phyloP scores from a whole-genome alignment of 73 alveolate genomes.

The Paramecium octaurelia region DNA sequence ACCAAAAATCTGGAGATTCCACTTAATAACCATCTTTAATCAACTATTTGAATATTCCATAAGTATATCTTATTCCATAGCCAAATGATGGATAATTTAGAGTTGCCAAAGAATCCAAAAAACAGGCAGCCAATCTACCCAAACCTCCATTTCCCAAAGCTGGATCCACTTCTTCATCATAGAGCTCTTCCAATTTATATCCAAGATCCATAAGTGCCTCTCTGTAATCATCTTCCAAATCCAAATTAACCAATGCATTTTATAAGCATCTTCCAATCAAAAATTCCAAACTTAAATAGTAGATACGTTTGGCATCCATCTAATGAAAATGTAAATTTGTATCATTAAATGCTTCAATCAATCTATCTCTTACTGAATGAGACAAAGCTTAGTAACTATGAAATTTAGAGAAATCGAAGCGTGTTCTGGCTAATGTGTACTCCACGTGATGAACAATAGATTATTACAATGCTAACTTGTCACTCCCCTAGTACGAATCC shows the following conservation, averaged over 20 bases:
- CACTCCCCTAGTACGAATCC: constrained; percentile 51
- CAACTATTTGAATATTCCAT: constrained; percentile 98
- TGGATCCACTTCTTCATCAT: constrained; percentile 98
- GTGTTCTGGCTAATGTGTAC: constrained; percentile 64
- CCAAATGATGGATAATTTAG: constrained; percentile 99
- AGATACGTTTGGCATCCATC: constrained; percentile 73
- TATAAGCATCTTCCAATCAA: constrained; percentile 96
- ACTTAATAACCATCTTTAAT: constrained; percentile 95
- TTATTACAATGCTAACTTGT: constrained; percentile 47
- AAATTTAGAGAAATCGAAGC: constrained; percentile 64
- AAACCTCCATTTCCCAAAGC: constrained; percentile 99
- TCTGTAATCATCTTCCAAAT: constrained; percentile 89
- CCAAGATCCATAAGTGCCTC: constrained; percentile 94
- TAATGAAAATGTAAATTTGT: constrained; percentile 66
- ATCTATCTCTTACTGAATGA: constrained; percentile 92
- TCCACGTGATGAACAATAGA: constrained; percentile 61
- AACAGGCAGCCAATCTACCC: constrained; percentile 99
- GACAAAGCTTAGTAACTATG: constrained; percentile 86
- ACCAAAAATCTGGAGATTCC: constrained; percentile 99
- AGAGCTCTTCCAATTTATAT: constrained; percentile 88
- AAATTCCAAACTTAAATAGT: constrained; percentile 96
- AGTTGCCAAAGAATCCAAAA: constrained; percentile 98
- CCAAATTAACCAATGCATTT: constrained; percentile 94
- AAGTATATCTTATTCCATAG: constrained; percentile 99
- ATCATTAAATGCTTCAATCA: constrained; percentile 96